Percentiles rank a stretch among this genome's conserved stretches.
Evolutionary conservation across 2,329 filamentous ascomycete species (phyloP).

Genomic region (Claviceps arundinis): DNA sequence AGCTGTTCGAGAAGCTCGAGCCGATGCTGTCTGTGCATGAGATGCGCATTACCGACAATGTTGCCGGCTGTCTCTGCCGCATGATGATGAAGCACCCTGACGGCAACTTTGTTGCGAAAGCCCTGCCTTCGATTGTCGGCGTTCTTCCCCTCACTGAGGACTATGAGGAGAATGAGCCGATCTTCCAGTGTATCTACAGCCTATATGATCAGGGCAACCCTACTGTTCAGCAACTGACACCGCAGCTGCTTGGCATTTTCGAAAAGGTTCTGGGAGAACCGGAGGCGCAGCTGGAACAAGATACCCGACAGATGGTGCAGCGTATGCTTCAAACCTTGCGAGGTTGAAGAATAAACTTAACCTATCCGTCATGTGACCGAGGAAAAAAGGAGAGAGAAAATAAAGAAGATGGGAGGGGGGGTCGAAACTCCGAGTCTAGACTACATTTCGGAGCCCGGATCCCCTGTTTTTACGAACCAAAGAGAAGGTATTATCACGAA

Average conservation of each 20-base stretch:
- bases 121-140: conserved; percentile 66
- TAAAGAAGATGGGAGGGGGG: not conserved
- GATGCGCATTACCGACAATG: conserved; percentile 81
- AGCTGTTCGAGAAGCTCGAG: conserved; percentile 77
- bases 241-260: conserved; percentile 56
- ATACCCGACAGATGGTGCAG: conserved; percentile 53
- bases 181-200: conserved; percentile 80
- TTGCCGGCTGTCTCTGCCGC: conserved; percentile 76
- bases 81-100: conserved; percentile 89
- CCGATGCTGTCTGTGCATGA: conserved; percentile 65
- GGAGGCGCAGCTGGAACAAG: conserved; percentile 61
- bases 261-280: conserved; percentile 59
- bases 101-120: conserved; percentile 64
- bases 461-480: not conserved
- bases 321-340: conserved; percentile 42
- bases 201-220: conserved; percentile 63
- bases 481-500: not conserved
- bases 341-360: not conserved
- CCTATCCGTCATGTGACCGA: not conserved
- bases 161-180: conserved; percentile 89
- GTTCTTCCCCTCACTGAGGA: conserved; percentile 84
- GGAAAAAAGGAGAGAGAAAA: not conserved
- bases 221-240: conserved; percentile 56
- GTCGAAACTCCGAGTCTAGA: not conserved
- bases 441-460: not conserved